Base-by-base conservation (phyloP, 148 eudicot genomes). In the Vaccinium macrocarpon region DNA sequence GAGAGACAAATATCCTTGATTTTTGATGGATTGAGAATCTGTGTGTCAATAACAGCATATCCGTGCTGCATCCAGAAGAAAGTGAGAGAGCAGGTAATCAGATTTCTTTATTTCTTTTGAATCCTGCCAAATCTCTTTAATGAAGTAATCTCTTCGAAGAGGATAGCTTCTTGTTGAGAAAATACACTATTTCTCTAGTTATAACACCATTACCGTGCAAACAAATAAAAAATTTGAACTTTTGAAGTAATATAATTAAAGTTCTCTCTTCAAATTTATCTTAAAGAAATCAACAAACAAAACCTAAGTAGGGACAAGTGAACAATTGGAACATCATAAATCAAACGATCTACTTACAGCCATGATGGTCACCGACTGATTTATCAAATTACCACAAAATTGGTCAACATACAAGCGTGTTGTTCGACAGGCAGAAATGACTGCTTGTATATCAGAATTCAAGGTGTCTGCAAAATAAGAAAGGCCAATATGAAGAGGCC, bases 391-490 rank as follows among this genome's bases (percentile, higher is more conserved):
- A 84, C 49, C 82, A 89, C 94, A 91, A 59, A 88, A 32, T 73
- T 85, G 87, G 85, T 97, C 96, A 76, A 97, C 93, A 88, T 91
- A 92, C 61, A 88, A 35, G 57, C 98, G 92, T 50, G 94, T 94
- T 87, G 83, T 88, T 84, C 98, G 90, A 88, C 98, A 97, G 55
- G 86, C 88, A 71, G 93, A 89, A 82, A 97, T 90, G 53, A 91
- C 80, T 80, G 89, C 89, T 81, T 91, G 95, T 75, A 95, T 79
- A 86, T 97, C 98, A 75, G 91, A 86, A 87, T 90, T 92, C 82
- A 95, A 90, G 71, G 51, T 81, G 90, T 91, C 98, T 97, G 94
- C 87, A 91, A 81, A 82, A 77, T n/a, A 82, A 49, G 61, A 72
- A 86, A 71, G 11, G 5, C 70, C 35, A 16, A 42, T 12, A 80